Base-by-base conservation (phyloP, 176 grass and related monocot genomes). In the Tillandsia leiboldiana region DNA sequence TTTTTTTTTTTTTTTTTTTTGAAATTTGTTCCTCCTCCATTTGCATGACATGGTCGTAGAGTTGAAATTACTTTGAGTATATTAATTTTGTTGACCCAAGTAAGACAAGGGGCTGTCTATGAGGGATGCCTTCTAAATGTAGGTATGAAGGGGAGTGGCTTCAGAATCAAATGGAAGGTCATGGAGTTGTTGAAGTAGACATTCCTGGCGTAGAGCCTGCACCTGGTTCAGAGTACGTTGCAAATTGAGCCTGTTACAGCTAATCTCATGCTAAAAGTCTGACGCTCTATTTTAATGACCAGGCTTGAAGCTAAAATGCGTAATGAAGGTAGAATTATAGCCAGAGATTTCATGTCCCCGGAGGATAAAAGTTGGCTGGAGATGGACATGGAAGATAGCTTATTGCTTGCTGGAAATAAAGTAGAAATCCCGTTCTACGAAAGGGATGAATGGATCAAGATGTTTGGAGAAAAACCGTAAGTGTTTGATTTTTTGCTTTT, bases 81-180 rank as follows among this genome's bases (percentile, higher is more conserved):
- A 17, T 59, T 59, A 59, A 59, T 59, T 59, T 59, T 14, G n/a
- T 59, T 59, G 20, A 20, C 0, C n/a, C 14, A 58, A 20, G 9
- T 8, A 20, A 4, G 14, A 17, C 15, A 59, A 22, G 2, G 14
- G 7, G 9, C 54, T 20, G 14, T 59, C 54, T 59, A 59, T 17
- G 12, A 59, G 54, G 54, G 5, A 18, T 17, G 33, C n/a, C 47
- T 59, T 57, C 26, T 78, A 14, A 23, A 47, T 65, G 47, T 59
- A 80, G 78, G n/a, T 80, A 80, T 57, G 78, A 80, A 80, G 78
- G 78, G 48, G 78, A 80, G 58, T 80, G 78, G 78, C 64, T 80
- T 67, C 78, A 80, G 70, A 80, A 80, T 67, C 70, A 80, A 58
- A 80, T 80, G 78, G 78, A 80, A 80, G 78, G 78, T 61, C 78